Conservation (phyloP, 2,329 filamentous ascomycete species). For the Paraphaeosphaeria sporulosa region DNA sequence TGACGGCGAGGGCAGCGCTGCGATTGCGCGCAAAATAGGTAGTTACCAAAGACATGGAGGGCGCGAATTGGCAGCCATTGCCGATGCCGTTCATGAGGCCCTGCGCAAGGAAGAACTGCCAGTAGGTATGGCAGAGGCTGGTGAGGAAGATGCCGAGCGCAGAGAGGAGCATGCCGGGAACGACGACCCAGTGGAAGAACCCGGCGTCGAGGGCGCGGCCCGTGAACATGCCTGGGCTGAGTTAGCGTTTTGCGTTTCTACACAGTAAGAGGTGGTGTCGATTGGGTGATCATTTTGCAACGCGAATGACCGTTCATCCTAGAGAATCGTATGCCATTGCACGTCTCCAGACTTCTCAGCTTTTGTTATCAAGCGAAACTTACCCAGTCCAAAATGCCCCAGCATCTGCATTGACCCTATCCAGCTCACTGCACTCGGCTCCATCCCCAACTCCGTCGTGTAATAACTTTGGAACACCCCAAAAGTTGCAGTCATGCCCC, state of each 20-base stretch:
- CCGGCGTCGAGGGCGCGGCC: slow-evolving; percentile 62
- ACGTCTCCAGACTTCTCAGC: background rate
- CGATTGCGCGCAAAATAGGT: slow-evolving; percentile 68
- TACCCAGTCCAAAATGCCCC: slow-evolving; percentile 47
- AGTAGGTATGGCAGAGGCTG: slow-evolving; percentile 58
- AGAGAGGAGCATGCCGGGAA: slow-evolving; percentile 54
- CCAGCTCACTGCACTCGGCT: slow-evolving; percentile 56
- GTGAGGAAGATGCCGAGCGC: slow-evolving; percentile 54
- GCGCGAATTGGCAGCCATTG: slow-evolving; percentile 45
- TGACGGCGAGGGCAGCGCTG: slow-evolving; percentile 67
- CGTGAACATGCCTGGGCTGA: slow-evolving; percentile 55
- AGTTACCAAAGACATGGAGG: slow-evolving; percentile 38
- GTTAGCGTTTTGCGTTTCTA: background rate
- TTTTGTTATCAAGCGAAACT: background rate
- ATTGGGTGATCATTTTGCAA: background rate
- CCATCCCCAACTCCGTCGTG: slow-evolving; percentile 22
- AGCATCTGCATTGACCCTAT: slow-evolving; percentile 58
- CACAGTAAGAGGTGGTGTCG: background rate
- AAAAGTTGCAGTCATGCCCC: slow-evolving; percentile 22
- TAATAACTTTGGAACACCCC: slow-evolving; percentile 38
- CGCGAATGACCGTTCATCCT: background rate
- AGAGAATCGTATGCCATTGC: background rate
- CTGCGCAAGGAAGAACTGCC: slow-evolving; percentile 55
- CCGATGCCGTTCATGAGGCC: slow-evolving; percentile 46
- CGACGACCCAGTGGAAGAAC: slow-evolving; percentile 56